Percentiles rank a stretch among this genome's conserved stretches.
Conservation (phyloP, 2,329 filamentous ascomycete genomes). For the Aspergillus floridensis region DNA sequence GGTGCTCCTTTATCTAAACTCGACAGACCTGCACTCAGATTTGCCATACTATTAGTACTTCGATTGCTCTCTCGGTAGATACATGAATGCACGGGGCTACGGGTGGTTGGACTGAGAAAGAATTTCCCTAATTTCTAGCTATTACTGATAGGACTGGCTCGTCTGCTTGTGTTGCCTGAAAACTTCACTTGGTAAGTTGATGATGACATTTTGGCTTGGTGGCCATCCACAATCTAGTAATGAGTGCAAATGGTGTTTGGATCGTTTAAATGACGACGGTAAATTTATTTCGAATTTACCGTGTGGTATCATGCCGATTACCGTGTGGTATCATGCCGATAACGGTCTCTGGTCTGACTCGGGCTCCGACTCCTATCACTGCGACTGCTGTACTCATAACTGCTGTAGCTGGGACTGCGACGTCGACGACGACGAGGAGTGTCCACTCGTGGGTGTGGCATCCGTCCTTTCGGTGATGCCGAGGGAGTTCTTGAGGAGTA, state of each 20-base stretch:
- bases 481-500: constrained; percentile 41
- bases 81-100: not conserved
- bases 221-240: no score
- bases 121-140: no score
- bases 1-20: constrained; percentile 68
- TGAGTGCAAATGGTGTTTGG: no score
- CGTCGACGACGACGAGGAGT: constrained; percentile 45
- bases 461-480: constrained; percentile 41
- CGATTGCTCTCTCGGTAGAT: not conserved
- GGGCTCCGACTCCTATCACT: constrained; percentile 49
- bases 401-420: constrained; percentile 62
- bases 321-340: constrained; percentile 21
- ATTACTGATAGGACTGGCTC: not conserved
- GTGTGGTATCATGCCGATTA: constrained; percentile 20
- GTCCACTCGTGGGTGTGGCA: constrained; percentile 32
- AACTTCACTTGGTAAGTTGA: not conserved
- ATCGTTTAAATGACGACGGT: not conserved
- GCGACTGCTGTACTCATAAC: constrained; percentile 60
- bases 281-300: not conserved
- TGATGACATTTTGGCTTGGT: no score
- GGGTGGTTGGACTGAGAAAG: not conserved
- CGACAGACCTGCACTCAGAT: not conserved
- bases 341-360: constrained; percentile 47
- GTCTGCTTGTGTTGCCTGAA: not conserved
- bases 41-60: not conserved